Base-by-base conservation (phyloP, 2,329 filamentous ascomycete genomes). In the Colletotrichum sp. region DNA sequence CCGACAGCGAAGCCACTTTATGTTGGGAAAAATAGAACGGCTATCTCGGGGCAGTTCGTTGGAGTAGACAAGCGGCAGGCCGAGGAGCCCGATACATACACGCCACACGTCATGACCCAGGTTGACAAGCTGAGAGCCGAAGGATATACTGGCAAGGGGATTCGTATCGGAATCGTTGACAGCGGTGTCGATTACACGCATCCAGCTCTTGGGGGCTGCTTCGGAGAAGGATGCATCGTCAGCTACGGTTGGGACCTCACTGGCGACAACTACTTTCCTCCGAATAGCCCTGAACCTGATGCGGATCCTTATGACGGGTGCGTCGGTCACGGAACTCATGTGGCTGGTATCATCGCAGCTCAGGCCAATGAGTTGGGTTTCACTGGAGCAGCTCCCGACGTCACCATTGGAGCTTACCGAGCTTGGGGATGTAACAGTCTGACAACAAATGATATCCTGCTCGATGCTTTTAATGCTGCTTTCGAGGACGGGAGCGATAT, bases 131-230 rank as follows among this genome's bases (percentile, higher is more conserved):
- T 89, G 18, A 85, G 85, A 18, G 83, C 82, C 3, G 80, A 83
- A 39, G 87, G 87, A 15, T 81, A 86, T 16, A 87, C 84, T 3
- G 88, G 88, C 18, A 83, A 86, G 44, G 87, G 88, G 2, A 80
- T 87, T 26, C 84, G 83, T 16, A 82, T 89, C 22, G 87, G 82
- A 4, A 80, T 89, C 44, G 81, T 88, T 48, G 85, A 88, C 71
- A 80, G 78, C 3, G 80, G 81, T 3, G 81, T 90, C 39, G 89
- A 91, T 79, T 90, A 90, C 79, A 84, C 79, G 8, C 89, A 89
- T 75, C 88, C 88, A 12, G 87, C 88, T 12, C 85, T 91, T 2
- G 89, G 89, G 16, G 88, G 88, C 6, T 88, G 88, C 68, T 90
- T 90, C 76, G 89, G 89, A 3, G 78, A 83, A 13, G 88, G 88